phyloP scores from a whole-genome alignment of 1,139 yeast genomes.

The Taphrina communis region DNA sequence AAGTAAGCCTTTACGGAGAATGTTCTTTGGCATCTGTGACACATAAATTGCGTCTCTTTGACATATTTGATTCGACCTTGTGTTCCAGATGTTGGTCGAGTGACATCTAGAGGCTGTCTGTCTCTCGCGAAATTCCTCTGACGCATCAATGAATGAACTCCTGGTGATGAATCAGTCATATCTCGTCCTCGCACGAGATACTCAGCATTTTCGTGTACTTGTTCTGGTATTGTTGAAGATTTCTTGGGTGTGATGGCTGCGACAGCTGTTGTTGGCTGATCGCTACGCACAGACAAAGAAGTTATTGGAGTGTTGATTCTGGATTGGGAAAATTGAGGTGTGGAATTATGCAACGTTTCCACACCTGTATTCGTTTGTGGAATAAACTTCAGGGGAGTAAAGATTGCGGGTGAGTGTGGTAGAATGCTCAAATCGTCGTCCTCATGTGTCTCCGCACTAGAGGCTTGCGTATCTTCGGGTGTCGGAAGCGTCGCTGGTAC shows the following conservation, averaged over 20 bases:
- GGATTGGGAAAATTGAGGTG: not conserved
- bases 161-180: too few species aligned
- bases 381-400: not conserved
- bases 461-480: constrained; percentile 5
- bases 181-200: too few species aligned
- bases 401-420: not conserved
- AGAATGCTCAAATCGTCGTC: constrained; percentile 24
- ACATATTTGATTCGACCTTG: not conserved
- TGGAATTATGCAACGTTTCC: not conserved
- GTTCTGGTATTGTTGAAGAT: too few species aligned
- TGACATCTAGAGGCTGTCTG: too few species aligned
- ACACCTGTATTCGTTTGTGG: not conserved
- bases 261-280: too few species aligned
- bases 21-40: not conserved
- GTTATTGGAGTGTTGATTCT: too few species aligned
- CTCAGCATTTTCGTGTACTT: too few species aligned
- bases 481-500: not conserved
- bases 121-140: too few species aligned
- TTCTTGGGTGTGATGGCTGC: too few species aligned
- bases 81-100: too few species aligned
- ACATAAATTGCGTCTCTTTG: not conserved
- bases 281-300: too few species aligned
- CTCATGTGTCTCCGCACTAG: not conserved
- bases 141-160: too few species aligned
- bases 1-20: not conserved